phyloP scores from a whole-genome alignment of 164 flowering plant genomes.

The Hamamelis virginiana region DNA sequence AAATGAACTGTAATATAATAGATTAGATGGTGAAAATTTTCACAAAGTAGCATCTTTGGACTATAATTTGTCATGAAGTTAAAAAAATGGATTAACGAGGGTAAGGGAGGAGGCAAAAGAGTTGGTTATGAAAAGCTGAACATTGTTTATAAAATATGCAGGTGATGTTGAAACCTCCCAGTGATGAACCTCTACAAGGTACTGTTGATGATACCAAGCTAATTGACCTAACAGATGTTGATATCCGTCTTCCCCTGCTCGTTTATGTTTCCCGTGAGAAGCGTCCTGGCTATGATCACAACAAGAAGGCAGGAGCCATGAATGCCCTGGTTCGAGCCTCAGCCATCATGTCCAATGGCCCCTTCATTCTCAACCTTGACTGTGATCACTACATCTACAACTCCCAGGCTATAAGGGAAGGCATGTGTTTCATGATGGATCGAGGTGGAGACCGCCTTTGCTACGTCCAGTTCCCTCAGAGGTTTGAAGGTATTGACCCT shows the following conservation, averaged over 20 bases:
- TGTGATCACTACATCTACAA: constrained; percentile 80
- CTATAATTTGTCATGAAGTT: too few species aligned
- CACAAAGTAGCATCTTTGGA: too few species aligned
- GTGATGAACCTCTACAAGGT: constrained; percentile 59
- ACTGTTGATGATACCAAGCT: constrained; percentile 34
- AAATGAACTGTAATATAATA: too few species aligned
- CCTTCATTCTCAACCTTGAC: constrained; percentile 77
- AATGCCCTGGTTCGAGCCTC: constrained; percentile 77
- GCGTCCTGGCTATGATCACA: constrained; percentile 79
- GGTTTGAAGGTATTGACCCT: constrained; percentile 80
- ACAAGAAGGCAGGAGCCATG: constrained; percentile 86
- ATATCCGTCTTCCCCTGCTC: constrained; percentile 71
- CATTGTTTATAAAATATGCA: constrained; percentile 19
- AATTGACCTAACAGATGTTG: constrained; percentile 57
- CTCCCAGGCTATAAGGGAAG: constrained; percentile 73
- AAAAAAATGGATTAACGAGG: too few species aligned
- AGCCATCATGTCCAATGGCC: constrained; percentile 77
- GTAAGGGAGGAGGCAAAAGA: neutral
- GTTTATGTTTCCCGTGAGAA: constrained; percentile 81
- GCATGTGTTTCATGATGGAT: constrained; percentile 90
- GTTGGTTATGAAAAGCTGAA: neutral
- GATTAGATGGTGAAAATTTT: too few species aligned
- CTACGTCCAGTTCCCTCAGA: constrained; percentile 77
- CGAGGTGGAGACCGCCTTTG: constrained; percentile 74
- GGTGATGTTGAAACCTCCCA: constrained; percentile 86